Evolutionary conservation across 2,329 filamentous ascomycete genomes (phyloP).

Genomic region (Colletotrichum liriopes): DNA sequence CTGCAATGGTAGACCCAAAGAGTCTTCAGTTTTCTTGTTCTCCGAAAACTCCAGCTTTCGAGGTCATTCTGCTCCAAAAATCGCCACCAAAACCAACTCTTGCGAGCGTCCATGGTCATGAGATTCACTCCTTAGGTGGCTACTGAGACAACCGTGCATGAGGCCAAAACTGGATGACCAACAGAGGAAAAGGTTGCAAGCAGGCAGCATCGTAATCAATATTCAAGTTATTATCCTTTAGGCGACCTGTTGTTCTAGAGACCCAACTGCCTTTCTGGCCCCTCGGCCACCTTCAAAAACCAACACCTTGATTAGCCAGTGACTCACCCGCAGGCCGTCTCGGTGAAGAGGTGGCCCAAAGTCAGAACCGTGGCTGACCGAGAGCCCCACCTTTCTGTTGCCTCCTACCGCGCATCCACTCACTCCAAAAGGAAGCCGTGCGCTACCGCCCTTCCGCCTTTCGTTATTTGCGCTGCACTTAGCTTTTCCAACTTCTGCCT

Average conservation of each 20-base stretch:
- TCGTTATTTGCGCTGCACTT: constrained; percentile 9
- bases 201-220: neutral
- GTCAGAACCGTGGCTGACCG: neutral
- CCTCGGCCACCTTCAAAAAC: too few species aligned
- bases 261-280: neutral
- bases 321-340: neutral
- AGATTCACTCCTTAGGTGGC: too few species aligned
- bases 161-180: neutral
- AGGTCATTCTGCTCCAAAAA: too few species aligned
- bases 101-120: neutral
- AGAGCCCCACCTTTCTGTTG: constrained; percentile 14
- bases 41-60: too few species aligned
- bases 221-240: neutral
- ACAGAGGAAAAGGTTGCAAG: too few species aligned
- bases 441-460: constrained; percentile 19
- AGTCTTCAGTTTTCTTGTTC: neutral
- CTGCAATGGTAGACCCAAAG: neutral
- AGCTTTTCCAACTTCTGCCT: constrained; percentile 8
- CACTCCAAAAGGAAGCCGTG: constrained; percentile 18
- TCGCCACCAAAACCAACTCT: neutral
- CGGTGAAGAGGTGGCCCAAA: neutral
- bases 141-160: neutral
- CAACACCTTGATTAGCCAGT: neutral
- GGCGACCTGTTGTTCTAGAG: neutral
- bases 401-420: constrained; percentile 1